A percentile compares a stretch with the other conserved stretches of the same genome.
Conservation (phyloP, 2,329 filamentous ascomycete genomes). For the Triangularia setosa region DNA sequence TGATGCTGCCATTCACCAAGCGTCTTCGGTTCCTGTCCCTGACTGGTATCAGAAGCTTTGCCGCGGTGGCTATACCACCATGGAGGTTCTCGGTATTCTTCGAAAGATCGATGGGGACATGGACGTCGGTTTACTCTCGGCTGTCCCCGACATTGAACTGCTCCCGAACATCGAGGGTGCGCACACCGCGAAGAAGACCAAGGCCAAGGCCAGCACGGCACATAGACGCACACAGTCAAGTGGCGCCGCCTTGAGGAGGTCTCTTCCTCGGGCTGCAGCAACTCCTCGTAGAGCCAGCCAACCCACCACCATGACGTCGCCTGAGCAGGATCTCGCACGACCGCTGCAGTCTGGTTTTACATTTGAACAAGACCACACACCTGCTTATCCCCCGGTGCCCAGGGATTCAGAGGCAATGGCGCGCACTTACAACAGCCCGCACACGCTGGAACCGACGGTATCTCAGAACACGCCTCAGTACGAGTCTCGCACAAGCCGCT, state of each 20-base stretch:
- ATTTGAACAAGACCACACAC: not conserved
- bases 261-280: not conserved
- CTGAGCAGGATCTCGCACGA: not conserved
- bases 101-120: conserved; percentile 44
- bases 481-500: not conserved
- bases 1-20: conserved; percentile 31
- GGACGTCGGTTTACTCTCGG: conserved; percentile 36
- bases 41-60: conserved; percentile 47
- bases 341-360: not conserved
- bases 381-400: not conserved
- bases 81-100: conserved; percentile 46
- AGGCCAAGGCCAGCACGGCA: conserved; percentile 22
- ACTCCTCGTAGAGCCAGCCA: not conserved
- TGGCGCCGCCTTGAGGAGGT: not conserved
- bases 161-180: conserved; percentile 47
- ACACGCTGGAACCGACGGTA: not conserved
- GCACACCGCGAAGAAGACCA: conserved; percentile 26
- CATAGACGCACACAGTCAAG: conserved; percentile 24
- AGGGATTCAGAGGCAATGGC: not conserved
- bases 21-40: conserved; percentile 38
- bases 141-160: conserved; percentile 57
- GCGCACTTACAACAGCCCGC: not conserved
- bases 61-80: conserved; percentile 45
- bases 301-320: not conserved
- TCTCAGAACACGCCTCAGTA: not conserved